These are phyloP conservation scores for Lactarius quietus DNA, from an alignment of 768 basidiomycete genomes.

Conservation along the genomic window DNA sequence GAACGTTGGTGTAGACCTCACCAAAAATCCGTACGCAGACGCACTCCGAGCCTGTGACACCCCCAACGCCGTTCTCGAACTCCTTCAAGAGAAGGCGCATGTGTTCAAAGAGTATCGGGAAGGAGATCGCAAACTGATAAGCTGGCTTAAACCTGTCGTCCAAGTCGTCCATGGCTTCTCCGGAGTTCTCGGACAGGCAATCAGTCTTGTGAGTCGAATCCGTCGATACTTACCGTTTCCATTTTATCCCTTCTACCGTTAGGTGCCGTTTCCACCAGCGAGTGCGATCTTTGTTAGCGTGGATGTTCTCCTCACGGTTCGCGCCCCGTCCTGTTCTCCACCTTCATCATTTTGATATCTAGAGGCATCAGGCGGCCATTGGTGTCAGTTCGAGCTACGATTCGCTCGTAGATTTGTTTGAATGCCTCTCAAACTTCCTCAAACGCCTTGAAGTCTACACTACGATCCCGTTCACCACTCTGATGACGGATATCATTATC, in stretches of 20 bases:
- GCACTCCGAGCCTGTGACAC: no score
- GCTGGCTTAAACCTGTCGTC: background rate
- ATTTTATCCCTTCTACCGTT: no score
- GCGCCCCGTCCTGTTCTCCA: background rate
- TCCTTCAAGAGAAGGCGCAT: background rate
- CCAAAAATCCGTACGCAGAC: no score
- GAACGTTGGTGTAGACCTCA: no score
- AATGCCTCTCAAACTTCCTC: background rate
- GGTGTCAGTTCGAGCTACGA: no score
- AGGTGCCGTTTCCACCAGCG: background rate
- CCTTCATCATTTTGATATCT: background rate
- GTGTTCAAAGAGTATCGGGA: slow-evolving; percentile 7
- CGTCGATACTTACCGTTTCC: no score
- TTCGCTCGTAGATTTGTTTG: background rate
- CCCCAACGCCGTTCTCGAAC: no score
- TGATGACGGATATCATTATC: background rate
- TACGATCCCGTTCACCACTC: background rate
- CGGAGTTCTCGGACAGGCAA: background rate
- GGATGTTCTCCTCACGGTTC: background rate
- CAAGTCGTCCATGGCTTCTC: slow-evolving; percentile 1
- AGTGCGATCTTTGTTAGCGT: background rate
- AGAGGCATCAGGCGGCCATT: no score
- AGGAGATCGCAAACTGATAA: background rate
- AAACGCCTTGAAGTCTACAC: background rate
- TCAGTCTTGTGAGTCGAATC: no score